phyloP scores from a whole-genome alignment of 2,329 filamentous ascomycete species.

The Escovopsis weberi region DNA sequence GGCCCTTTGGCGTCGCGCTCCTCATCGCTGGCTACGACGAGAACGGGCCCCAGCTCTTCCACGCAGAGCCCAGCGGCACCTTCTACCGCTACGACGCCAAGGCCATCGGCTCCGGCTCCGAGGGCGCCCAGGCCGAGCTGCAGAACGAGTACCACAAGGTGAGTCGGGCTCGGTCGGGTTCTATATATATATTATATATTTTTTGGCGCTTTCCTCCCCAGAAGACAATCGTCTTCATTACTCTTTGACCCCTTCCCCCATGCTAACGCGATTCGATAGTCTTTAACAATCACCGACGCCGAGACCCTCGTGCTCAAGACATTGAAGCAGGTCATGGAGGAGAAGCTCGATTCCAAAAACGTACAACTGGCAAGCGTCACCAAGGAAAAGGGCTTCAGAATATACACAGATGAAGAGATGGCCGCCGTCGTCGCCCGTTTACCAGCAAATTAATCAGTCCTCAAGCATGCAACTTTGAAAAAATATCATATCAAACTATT shows the following conservation, averaged over 20 bases:
- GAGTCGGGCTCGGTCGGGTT: conserved; percentile 6
- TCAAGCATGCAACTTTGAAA: conserved; percentile 7
- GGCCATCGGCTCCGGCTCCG: conserved; percentile 92
- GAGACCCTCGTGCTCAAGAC: conserved; percentile 96
- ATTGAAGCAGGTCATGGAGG: conserved; percentile 99
- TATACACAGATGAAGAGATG: conserved; percentile 98
- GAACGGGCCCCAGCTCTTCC: conserved; percentile 92
- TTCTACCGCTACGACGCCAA: conserved; percentile 99
- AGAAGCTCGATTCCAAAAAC: conserved; percentile 98
- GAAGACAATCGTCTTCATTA: not conserved
- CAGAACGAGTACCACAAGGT: conserved; percentile 98
- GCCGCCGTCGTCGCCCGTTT: conserved; percentile 76
- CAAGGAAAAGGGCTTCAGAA: conserved; percentile 93
- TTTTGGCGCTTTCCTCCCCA: not conserved
- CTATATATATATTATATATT: not conserved
- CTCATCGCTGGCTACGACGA: conserved; percentile 96
- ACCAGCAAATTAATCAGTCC: conserved; percentile 40
- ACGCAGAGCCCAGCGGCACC: conserved; percentile 93
- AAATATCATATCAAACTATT: not conserved
- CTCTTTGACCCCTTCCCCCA: not conserved
- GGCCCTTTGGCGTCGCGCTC: conserved; percentile 91
- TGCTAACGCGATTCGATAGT: conserved; percentile 30
- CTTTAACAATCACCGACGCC: conserved; percentile 79
- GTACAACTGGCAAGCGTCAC: conserved; percentile 96
- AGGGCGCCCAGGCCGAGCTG: conserved; percentile 92